These are phyloP conservation scores for Croton setiger DNA, from an alignment of 441 rosid species.

Conservation along the genomic window DNA sequence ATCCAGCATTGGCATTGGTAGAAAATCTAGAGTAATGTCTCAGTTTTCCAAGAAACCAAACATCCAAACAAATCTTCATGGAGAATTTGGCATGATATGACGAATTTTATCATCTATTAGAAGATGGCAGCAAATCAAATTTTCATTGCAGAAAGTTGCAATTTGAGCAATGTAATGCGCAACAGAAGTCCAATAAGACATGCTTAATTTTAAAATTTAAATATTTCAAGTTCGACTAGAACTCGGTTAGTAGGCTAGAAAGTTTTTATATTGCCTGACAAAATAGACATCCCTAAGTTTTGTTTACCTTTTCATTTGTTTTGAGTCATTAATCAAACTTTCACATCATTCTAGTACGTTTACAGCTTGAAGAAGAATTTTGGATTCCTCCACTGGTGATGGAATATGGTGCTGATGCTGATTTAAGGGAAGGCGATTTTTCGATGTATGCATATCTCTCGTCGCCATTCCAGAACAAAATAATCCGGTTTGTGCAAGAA, in stretches of 20 bases:
- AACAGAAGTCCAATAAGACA: not conserved
- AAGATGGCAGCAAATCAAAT: too few relatives aligned
- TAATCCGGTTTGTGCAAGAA: conserved; percentile 79
- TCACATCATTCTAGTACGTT: conserved; percentile 64
- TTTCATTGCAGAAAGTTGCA: not conserved
- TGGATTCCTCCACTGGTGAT: conserved; percentile 68
- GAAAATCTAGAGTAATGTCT: too few relatives aligned
- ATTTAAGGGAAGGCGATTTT: conserved; percentile 83
- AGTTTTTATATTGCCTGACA: not conserved
- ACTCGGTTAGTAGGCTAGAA: not conserved
- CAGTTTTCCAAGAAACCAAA: too few relatives aligned
- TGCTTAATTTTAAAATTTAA: not conserved
- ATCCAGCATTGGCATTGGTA: too few relatives aligned
- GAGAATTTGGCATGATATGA: too few relatives aligned
- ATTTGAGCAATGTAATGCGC: not conserved
- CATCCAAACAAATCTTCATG: too few relatives aligned
- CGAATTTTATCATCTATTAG: too few relatives aligned
- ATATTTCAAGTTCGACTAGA: not conserved
- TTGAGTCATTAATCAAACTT: not conserved
- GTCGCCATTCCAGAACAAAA: conserved; percentile 82
- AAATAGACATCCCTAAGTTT: too few relatives aligned
- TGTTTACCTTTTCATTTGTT: too few relatives aligned
- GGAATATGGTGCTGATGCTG: conserved; percentile 77
- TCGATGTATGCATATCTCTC: conserved; percentile 75
- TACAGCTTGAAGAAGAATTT: conserved; percentile 52